Percentiles rank a stretch among this genome's conserved stretches.
Conservation (phyloP, 2,329 filamentous ascomycete species). For the Phialemoniopsis sp. region DNA sequence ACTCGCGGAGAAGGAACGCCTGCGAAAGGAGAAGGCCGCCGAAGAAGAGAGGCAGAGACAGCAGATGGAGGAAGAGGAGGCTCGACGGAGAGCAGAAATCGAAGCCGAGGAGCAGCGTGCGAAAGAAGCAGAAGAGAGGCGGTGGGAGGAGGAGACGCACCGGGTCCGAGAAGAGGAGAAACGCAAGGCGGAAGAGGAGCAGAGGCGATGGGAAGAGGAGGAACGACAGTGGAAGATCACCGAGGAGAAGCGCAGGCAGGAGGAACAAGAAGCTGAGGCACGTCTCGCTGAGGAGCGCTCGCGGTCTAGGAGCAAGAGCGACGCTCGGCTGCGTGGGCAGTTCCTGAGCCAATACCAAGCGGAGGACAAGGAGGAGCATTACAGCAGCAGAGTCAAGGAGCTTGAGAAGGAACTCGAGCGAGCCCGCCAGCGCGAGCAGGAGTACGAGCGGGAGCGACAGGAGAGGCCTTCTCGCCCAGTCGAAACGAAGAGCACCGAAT, state of each 20-base stretch:
- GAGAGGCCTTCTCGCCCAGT: slow-evolving; percentile 34
- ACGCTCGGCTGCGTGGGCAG: slow-evolving; percentile 72
- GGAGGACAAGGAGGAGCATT: slow-evolving; percentile 51
- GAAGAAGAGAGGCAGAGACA: slow-evolving; percentile 56
- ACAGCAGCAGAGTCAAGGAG: slow-evolving; percentile 70
- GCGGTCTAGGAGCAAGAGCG: slow-evolving; percentile 54
- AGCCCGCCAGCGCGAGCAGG: slow-evolving; percentile 57
- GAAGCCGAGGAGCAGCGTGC: slow-evolving; percentile 59
- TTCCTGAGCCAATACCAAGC: slow-evolving; percentile 84
- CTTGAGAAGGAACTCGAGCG: slow-evolving; percentile 69
- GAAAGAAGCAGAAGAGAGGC: slow-evolving; percentile 58
- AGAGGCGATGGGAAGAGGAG: slow-evolving; percentile 72
- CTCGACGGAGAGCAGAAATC: slow-evolving; percentile 39
- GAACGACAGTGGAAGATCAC: slow-evolving; percentile 73
- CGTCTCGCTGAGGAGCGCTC: slow-evolving; percentile 62
- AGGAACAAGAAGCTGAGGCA: slow-evolving; percentile 70
- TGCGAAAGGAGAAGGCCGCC: slow-evolving; percentile 48
- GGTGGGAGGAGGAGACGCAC: slow-evolving; percentile 63
- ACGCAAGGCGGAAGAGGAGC: slow-evolving; percentile 60
- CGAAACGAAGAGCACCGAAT: slow-evolving; percentile 15
- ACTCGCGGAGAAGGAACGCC: slow-evolving; percentile 78
- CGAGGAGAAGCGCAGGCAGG: slow-evolving; percentile 58
- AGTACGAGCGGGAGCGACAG: slow-evolving; percentile 56
- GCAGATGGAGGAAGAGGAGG: slow-evolving; percentile 51
- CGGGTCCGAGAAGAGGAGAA: slow-evolving; percentile 57